phyloP scores from a whole-genome alignment of 345 rosid species.

The Syzygium oleosum region DNA sequence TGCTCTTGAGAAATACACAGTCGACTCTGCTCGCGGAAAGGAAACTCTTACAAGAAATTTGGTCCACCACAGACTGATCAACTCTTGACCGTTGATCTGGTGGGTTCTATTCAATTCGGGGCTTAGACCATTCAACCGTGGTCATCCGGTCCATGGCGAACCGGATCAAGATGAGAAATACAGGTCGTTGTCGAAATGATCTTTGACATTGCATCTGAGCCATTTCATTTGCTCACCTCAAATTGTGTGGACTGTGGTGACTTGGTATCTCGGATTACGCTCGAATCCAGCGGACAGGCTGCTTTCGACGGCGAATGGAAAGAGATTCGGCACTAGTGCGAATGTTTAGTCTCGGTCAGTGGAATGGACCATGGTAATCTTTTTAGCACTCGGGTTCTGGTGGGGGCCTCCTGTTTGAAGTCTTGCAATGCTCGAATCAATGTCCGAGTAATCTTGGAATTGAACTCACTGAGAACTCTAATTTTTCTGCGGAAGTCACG shows the following conservation, averaged over 20 bases:
- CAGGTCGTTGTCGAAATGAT: background rate
- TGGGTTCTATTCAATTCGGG: background rate
- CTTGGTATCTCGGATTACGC: background rate
- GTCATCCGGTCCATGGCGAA: background rate
- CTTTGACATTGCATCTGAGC: background rate
- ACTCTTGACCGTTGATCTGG: background rate
- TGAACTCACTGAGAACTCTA: too few species aligned
- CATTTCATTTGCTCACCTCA: background rate
- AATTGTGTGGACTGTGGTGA: background rate
- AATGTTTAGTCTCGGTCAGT: background rate
- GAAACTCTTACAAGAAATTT: background rate
- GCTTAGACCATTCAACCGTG: background rate
- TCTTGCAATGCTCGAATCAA: background rate
- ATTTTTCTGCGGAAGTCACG: too few species aligned
- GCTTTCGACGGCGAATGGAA: background rate
- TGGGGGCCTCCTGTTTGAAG: background rate
- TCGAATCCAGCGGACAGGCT: background rate
- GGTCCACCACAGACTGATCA: rapidly evolving
- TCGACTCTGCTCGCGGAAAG: background rate
- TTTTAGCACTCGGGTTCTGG: background rate
- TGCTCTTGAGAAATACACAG: background rate
- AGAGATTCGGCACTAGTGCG: background rate
- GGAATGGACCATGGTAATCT: background rate
- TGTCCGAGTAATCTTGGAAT: too few species aligned
- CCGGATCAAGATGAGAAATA: background rate